Base-by-base conservation (phyloP, 192 early-diverging fungal species). In the Podila minutissima region DNA sequence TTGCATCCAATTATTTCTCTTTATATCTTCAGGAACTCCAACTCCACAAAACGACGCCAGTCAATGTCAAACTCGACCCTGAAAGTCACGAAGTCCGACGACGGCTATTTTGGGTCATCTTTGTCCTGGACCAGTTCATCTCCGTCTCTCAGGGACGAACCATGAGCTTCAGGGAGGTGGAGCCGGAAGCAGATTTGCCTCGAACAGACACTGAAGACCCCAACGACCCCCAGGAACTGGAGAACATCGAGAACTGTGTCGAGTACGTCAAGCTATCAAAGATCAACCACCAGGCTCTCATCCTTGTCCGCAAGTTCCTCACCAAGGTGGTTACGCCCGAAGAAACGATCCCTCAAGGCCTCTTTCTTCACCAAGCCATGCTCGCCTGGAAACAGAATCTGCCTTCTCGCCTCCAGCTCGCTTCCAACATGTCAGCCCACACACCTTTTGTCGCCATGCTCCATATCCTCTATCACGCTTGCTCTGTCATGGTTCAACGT, bases 381-480 rank as follows among this genome's bases (percentile, higher is more conserved):
- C 67, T 82, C 20, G 71, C 84, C 26, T 85, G 84, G 79, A 74
- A 75, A 41, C 64, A 66, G 46, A 82, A 82, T 17, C 59, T 85
- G 20, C 84, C 84, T 11, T 24, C 71, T 41, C 62, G 78, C 51
- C 79, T 85, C 37, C 74, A 74, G 64, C 58, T 76, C 37, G 68
- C 79, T n/a, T 38, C 58, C 65, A 64, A 69, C 58, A 74, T 71
- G 61, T 57, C 72, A 48, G 62, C 78, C 4, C 64, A 70, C 17
- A 74, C 79, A 20, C 74, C 82, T 15, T 90, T 88, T 71, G 75
- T 86, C 31, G 86, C 84, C 3, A 84, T 90, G 67, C 64, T 90
- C 19, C 86, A 90, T 62, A 84, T 90, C 74, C 83, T 85, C 22
- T 90, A 88, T 69, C 86, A 88, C 59, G 83, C 84, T 19, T 71